phyloP scores from a whole-genome alignment of 768 basidiomycete genomes.

The Tulasnella calospora region DNA sequence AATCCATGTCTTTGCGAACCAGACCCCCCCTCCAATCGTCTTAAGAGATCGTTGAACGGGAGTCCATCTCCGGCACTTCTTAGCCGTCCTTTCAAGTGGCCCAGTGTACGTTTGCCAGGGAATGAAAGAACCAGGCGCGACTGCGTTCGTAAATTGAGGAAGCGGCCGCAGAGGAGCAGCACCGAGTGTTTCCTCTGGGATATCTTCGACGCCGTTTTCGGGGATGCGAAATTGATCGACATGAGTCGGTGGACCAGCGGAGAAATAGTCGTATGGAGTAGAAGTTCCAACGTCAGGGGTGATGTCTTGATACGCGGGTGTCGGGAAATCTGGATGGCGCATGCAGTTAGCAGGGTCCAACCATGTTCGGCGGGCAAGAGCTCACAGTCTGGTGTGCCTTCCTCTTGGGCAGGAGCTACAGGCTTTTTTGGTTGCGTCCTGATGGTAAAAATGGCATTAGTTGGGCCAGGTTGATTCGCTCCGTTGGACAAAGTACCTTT shows the following conservation, averaged over 20 bases:
- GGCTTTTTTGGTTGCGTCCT: constrained; percentile 1
- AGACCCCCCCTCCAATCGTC: constrained; percentile 12
- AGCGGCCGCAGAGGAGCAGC: constrained; percentile 16
- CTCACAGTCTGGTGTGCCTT: neutral
- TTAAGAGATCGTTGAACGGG: neutral
- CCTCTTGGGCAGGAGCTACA: neutral
- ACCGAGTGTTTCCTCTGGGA: neutral
- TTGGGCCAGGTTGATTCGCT: neutral
- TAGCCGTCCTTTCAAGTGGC: constrained; percentile 5
- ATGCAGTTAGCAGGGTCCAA: neutral
- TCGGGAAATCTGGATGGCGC: neutral
- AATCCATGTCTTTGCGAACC: constrained; percentile 12
- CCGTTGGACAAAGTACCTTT: neutral
- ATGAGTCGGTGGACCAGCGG: neutral
- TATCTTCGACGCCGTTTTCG: neutral
- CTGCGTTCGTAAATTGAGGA: constrained; percentile 7
- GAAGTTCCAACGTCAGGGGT: neutral
- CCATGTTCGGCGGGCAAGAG: neutral
- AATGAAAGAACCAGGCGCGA: constrained; percentile 2
- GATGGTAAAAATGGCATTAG: neutral
- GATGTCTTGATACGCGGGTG: neutral
- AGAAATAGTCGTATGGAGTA: neutral
- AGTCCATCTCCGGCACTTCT: constrained; percentile 6
- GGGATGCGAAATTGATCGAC: constrained; percentile 14
- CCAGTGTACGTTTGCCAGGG: constrained; percentile 13